Conservation (phyloP, 148 eudicot genomes). For the Amaranthus cruentus region DNA sequence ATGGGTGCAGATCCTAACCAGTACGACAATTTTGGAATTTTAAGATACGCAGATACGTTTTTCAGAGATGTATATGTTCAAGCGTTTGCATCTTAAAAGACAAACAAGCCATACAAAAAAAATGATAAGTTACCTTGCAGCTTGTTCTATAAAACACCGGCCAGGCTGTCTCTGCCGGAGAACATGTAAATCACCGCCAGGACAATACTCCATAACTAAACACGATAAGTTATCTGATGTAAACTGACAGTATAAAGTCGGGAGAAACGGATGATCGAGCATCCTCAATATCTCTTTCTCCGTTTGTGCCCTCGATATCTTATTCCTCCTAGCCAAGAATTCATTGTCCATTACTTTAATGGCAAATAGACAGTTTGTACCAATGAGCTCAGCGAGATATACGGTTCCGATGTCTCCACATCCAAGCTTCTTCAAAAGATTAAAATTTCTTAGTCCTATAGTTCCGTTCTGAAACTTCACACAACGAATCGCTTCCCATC, state of each 20-base stretch:
- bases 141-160: constrained; percentile 79
- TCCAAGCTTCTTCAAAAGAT: constrained; percentile 84
- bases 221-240: constrained; percentile 90
- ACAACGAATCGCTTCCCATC: constrained; percentile 97
- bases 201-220: constrained; percentile 94
- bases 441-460: constrained; percentile 74
- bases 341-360: constrained; percentile 94
- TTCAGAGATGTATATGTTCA: no score
- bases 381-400: constrained; percentile 78
- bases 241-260: constrained; percentile 72
- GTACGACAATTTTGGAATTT: no score
- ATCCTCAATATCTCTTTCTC: constrained; percentile 86
- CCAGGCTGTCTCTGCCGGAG: constrained; percentile 90
- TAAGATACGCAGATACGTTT: no score
- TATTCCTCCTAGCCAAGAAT: constrained; percentile 78
- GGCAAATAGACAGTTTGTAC: constrained; percentile 88
- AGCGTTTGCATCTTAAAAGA: no score
- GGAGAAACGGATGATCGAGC: constrained; percentile 90
- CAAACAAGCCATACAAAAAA: not conserved
- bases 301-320: constrained; percentile 80
- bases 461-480: constrained; percentile 53
- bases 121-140: constrained; percentile 59
- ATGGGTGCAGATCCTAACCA: no score
- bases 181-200: constrained; percentile 91
- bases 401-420: constrained; percentile 97